A percentile compares a stretch with the other conserved stretches of the same genome.
phyloP scores from a whole-genome alignment of 192 early-diverging fungal species.

The Linnemannia zychae region DNA sequence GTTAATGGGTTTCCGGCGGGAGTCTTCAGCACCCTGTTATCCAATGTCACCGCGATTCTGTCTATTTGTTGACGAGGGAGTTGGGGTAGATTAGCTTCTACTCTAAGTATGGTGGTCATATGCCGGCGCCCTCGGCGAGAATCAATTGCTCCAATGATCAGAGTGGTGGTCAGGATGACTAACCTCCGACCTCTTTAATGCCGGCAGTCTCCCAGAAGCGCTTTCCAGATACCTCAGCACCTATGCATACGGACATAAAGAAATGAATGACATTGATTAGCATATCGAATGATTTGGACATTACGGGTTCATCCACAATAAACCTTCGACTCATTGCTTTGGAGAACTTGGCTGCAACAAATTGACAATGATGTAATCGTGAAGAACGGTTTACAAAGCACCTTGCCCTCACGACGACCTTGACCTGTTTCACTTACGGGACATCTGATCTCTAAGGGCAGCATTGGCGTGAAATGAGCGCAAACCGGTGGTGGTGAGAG shows the following conservation, averaged over 20 bases:
- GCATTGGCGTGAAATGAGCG: constrained; percentile 49
- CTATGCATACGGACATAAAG: constrained; percentile 20
- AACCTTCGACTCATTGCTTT: too few relatives aligned
- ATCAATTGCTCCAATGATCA: too few relatives aligned
- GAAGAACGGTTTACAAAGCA: too few relatives aligned
- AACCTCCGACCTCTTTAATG: constrained; percentile 61
- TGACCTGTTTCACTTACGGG: constrained; percentile 19
- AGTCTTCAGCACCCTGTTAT: constrained; percentile 86
- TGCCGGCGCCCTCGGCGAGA: too few relatives aligned
- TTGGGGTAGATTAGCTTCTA: not conserved
- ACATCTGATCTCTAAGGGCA: constrained; percentile 34
- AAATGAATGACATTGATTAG: not conserved
- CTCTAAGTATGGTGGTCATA: not conserved
- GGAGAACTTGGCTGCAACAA: too few relatives aligned
- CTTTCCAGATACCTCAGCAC: constrained; percentile 65
- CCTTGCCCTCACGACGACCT: not conserved
- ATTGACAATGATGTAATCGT: too few relatives aligned
- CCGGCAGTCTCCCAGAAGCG: constrained; percentile 73
- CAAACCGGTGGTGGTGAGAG: not conserved
- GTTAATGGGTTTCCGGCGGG: constrained; percentile 80
- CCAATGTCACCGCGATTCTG: constrained; percentile 72
- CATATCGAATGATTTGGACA: not conserved
- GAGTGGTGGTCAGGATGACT: too few relatives aligned
- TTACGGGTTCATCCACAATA: not conserved
- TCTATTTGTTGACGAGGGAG: constrained; percentile 21